Evolutionary conservation across 2,329 filamentous ascomycete species (phyloP).

Genomic region (Stachybotrys chartarum): DNA sequence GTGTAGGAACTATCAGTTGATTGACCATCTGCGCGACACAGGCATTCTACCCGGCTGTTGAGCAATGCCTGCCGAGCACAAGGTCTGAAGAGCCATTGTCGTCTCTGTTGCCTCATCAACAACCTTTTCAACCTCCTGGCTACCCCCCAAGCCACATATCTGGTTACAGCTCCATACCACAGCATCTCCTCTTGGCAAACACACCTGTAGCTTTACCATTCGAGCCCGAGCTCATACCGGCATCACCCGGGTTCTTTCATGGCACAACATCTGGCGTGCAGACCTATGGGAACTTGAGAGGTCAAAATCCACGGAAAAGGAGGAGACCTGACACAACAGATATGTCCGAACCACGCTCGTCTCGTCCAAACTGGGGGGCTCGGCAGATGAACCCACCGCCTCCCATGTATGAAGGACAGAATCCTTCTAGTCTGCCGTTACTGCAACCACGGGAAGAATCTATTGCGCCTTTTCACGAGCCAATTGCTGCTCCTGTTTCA

Average conservation of each 20-base stretch:
- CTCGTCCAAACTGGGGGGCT: background rate
- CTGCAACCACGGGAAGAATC: no score
- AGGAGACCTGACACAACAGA: background rate
- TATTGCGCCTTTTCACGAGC: no score
- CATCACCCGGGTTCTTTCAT: background rate
- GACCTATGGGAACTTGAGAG: background rate
- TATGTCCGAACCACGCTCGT: background rate
- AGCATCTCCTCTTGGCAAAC: no score
- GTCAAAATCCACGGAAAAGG: background rate
- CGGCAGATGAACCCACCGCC: background rate
- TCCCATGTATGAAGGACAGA: no score
- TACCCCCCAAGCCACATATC: background rate
- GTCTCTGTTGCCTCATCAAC: background rate
- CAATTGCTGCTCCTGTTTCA: background rate
- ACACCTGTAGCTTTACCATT: no score
- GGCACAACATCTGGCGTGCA: background rate
- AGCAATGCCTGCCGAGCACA: background rate
- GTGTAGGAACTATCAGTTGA: background rate
- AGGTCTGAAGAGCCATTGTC: background rate
- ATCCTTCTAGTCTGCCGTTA: no score
- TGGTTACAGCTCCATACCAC: background rate
- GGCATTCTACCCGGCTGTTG: background rate
- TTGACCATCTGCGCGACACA: background rate
- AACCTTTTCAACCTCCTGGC: background rate
- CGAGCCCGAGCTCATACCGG: background rate